Evolutionary conservation across 2,329 filamentous ascomycete species (phyloP).

Genomic region (Ascochyta lentis): DNA sequence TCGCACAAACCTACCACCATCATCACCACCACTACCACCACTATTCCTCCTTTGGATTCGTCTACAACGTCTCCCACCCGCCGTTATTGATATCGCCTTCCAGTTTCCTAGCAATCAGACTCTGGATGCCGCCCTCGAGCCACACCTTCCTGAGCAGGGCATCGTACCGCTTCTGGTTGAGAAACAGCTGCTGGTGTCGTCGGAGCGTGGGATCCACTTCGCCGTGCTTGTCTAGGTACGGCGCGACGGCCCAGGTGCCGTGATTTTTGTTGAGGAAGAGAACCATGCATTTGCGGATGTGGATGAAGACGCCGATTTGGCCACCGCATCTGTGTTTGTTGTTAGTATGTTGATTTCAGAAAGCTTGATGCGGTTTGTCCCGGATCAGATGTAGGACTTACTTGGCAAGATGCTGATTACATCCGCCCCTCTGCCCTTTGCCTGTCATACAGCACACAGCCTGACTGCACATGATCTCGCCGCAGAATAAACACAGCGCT

Average conservation of each 20-base stretch:
- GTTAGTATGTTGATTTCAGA: constrained; percentile 8
- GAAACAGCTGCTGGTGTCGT: constrained; percentile 84
- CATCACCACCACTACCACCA: background rate
- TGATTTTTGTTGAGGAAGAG: constrained; percentile 83
- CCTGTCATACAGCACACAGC: constrained; percentile 85
- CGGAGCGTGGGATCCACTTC: constrained; percentile 90
- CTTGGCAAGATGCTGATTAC: constrained; percentile 88
- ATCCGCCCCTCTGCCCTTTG: constrained; percentile 61
- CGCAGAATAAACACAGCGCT: constrained; percentile 91
- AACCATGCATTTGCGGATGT: constrained; percentile 93
- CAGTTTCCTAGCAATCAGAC: constrained; percentile 84
- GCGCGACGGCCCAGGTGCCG: constrained; percentile 84
- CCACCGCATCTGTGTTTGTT: constrained; percentile 73
- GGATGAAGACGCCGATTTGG: constrained; percentile 92
- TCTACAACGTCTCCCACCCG: constrained; percentile 80
- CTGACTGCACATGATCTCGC: constrained; percentile 95
- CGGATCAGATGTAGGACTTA: constrained; percentile 56
- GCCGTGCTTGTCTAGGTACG: constrained; percentile 94
- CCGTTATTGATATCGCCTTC: constrained; percentile 97
- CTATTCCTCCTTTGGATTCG: background rate
- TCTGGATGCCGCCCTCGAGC: constrained; percentile 85
- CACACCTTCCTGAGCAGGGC: constrained; percentile 84
- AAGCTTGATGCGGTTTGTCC: background rate
- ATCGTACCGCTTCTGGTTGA: constrained; percentile 95
- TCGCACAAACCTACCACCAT: background rate